Evolutionary conservation across 805 yeast species (phyloP).

Genomic region (Grigorovia jiainica): DNA sequence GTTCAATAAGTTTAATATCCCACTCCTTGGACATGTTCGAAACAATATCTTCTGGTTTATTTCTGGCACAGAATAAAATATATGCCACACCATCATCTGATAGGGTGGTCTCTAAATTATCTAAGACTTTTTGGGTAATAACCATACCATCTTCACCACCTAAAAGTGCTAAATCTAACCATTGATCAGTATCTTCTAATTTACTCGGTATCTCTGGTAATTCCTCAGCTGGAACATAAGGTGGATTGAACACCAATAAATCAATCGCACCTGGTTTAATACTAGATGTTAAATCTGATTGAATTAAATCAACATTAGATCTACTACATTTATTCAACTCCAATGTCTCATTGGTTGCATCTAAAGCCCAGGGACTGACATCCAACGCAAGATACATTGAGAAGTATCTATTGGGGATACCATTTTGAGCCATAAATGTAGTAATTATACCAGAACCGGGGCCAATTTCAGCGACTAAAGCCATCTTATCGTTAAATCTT

Average conservation of each 20-base stretch:
- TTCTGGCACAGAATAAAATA: constrained; percentile 84
- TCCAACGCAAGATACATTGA: constrained; percentile 64
- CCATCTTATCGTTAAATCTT: constrained; percentile 27
- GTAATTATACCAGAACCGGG: constrained; percentile 88
- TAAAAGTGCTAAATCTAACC: constrained; percentile 84
- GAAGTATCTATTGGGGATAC: constrained; percentile 35
- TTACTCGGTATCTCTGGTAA: constrained; percentile 53
- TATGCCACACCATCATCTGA: constrained; percentile 65
- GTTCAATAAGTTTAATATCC: constrained; percentile 42
- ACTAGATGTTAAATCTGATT: constrained; percentile 48
- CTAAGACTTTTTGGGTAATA: constrained; percentile 59
- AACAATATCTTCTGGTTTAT: constrained; percentile 60
- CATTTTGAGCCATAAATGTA: constrained; percentile 53
- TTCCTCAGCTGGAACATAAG: constrained; percentile 82
- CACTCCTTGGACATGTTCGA: constrained; percentile 35
- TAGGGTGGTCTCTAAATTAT: constrained; percentile 43
- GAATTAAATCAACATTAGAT: constrained; percentile 37
- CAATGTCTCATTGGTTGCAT: constrained; percentile 39
- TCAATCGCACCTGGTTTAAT: constrained; percentile 46
- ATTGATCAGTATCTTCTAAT: constrained; percentile 40
- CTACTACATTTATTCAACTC: constrained; percentile 24
- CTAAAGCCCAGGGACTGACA: constrained; percentile 69
- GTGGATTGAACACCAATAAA: constrained; percentile 82
- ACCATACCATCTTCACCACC: constrained; percentile 93
- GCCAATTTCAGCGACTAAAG: constrained; percentile 75